Evolutionary conservation across 169 alveolate genomes (phyloP), one percentile per base, ranked within the genome.

Genomic region (Eimeria sp.): DNA sequence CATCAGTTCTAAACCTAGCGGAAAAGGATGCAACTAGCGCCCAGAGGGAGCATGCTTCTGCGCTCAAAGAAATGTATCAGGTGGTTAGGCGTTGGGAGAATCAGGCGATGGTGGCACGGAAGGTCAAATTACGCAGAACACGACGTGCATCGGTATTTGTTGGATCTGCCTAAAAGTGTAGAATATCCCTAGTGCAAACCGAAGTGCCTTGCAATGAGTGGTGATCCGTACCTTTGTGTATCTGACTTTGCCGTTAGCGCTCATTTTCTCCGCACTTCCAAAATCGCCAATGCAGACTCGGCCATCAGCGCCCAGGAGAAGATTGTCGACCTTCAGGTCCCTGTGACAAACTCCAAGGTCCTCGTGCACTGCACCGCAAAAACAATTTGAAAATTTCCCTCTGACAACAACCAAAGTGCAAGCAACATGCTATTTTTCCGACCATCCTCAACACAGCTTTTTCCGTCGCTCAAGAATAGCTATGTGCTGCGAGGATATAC

Each of bases 261-360:
- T 95, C 95, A 95, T 95, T 30, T 85, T 52, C 62, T 95, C 97
- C 23, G 97, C 95, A 56, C 91, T 52, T 25, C 95, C 97, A 66
- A 95, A 76, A 77, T 95, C 97, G 20, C 97, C 97, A 3, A 87
- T 30, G 18, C 90, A 77, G 58, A 95, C 97, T 18, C 85, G 56
- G 54, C 97, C 97, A 33, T 95, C 95, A 30, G 90, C 94, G 23
- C 91, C 94, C 94, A 95, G 66, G 25, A 95, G 87, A 40, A 95
- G 85, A 56, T 95, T 95, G 90, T 95, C 95, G 14, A 95, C 95
- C 85, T 95, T 95, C n/a, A 95, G 49, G 64, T 95, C 97, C 62
- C 97, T 85, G 87, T 95, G 97, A 40, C 87, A 95, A 16, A 89
- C 46, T 25, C 89, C 89, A 60, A 95, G 82, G 37, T 89, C 88